Evolutionary conservation across 345 rosid species (phyloP), one percentile per base, ranked within the genome.

Genomic region (Populus nigra): DNA sequence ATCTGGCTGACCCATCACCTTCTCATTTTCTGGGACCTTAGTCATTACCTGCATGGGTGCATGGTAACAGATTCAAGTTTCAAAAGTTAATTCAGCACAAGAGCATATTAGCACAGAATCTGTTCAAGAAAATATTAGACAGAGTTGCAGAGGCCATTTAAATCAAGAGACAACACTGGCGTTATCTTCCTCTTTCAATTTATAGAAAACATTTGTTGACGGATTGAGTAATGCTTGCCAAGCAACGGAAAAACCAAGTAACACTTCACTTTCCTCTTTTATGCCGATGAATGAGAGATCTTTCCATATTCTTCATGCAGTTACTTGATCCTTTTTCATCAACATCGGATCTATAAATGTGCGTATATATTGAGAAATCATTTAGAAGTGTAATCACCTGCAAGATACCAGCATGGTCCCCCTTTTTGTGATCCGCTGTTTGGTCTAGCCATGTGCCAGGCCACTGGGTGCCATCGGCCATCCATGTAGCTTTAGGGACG

Each of bases 381-480:
- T 23, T n/a, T 59, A 59, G 27, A 3, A 59, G 29, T 59, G 63
- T 23, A 59, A 59, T 5, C 29, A 88, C 91, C 87, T 90, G 94
- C 41, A 93, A 53, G 74, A 95, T 95, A 33, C 98, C 99, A 2
- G 98, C 95, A 71, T 93, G 99, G 75, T 95, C 99, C 36, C 97
- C 96, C 80, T 93, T 95, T 23, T 88, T 3, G 74, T 95, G 99
- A 78, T 93, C 98, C 17, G 91, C 72, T 8, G 78, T 76, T 2
- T 98, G 85, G 41, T 76, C 67, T 73, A 85, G 83, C 99, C 99
- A 95, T 0, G 99, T 91, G 4, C 99, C 98, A 15, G 98, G 98
- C 98, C 98, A 94, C 61, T 91, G 98, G 1, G 98, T 94, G 10
- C 98, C 98, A 73, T 95, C 97, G 59, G 99, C 99, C 98, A 95